Conservation (phyloP, 805 yeast genomes). For the Kodamaea hsintzibuensis region DNA sequence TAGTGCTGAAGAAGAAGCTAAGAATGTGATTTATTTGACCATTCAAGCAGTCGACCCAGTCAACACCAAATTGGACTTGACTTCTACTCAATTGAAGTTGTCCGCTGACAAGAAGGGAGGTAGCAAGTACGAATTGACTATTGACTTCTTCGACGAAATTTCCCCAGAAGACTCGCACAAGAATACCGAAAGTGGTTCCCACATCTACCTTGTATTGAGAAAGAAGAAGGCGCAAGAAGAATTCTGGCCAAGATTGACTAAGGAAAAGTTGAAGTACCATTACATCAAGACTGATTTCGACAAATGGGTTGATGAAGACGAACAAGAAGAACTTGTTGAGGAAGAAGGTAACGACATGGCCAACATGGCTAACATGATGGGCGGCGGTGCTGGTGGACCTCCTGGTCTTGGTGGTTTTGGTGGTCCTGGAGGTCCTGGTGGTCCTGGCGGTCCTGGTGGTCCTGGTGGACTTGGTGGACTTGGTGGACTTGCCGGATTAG, state of each 20-base stretch:
- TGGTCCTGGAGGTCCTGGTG: conserved; percentile 35
- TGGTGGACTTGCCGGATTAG: conserved; percentile 36
- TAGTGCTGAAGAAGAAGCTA: conserved; percentile 63
- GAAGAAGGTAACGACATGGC: conserved; percentile 37
- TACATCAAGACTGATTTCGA: conserved; percentile 93
- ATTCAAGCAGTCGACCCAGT: conserved; percentile 71
- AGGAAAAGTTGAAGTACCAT: conserved; percentile 76
- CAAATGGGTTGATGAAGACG: conserved; percentile 98
- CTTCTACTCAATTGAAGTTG: conserved; percentile 54
- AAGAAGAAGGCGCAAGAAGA: conserved; percentile 70
- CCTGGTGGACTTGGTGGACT: conserved; percentile 34
- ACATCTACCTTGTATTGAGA: conserved; percentile 62
- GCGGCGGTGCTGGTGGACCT: conserved; percentile 21
- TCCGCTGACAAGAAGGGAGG: conserved; percentile 42
- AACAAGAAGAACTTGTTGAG: conserved; percentile 73
- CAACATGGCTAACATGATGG: conserved; percentile 31
- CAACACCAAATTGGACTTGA: conserved; percentile 61
- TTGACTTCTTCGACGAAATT: conserved; percentile 78
- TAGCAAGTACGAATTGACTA: conserved; percentile 57
- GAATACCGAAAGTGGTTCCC: conserved; percentile 57
- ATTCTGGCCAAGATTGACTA: conserved; percentile 94
- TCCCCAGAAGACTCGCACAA: conserved; percentile 64
- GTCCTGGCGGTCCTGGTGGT: conserved; percentile 32
- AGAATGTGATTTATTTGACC: conserved; percentile 76
- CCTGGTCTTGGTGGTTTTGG: conserved; percentile 28